Evolutionary conservation across 1,139 yeast genomes (phyloP).

Genomic region (Candida albicans): DNA sequence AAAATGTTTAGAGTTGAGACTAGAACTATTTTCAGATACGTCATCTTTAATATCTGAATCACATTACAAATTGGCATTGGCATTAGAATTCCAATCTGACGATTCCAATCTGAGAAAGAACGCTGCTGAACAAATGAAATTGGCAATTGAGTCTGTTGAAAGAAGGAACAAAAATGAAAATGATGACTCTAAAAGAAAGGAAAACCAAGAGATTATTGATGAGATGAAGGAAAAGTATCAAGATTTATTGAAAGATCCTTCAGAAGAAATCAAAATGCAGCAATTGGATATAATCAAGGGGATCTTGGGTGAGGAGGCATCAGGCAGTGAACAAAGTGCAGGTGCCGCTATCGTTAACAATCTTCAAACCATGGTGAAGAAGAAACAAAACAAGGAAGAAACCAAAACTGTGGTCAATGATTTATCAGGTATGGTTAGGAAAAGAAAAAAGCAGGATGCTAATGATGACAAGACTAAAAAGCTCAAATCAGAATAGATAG

Average conservation of each 20-base stretch:
- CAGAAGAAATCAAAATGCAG: conserved; percentile 51
- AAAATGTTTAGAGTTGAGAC: conserved; percentile 55
- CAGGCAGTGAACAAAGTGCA: conserved; percentile 10
- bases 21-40: conserved; percentile 49
- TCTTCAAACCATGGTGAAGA: conserved; percentile 15
- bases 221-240: conserved; percentile 53
- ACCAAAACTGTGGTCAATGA: conserved; percentile 29
- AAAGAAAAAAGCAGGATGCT: conserved; percentile 24
- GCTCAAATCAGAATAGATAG: conserved; percentile 3
- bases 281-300: conserved; percentile 63
- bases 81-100: conserved; percentile 67
- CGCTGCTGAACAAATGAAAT: conserved; percentile 59
- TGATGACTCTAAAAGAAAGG: conserved; percentile 34
- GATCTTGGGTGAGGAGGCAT: conserved; percentile 53
- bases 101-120: conserved; percentile 46
- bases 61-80: conserved; percentile 78
- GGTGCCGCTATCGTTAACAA: conserved; percentile 11
- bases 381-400: conserved; percentile 17
- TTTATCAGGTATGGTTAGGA: conserved; percentile 36
- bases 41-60: conserved; percentile 73
- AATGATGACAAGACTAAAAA: conserved; percentile 13
- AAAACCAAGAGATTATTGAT: conserved; percentile 50
- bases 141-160: conserved; percentile 63
- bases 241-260: conserved; percentile 56
- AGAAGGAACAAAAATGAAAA: conserved; percentile 31